A percentile compares a stretch with the other conserved stretches of the same genome.
Conservation (phyloP, 768 basidiomycete genomes). For the Auricularia heimuer region DNA sequence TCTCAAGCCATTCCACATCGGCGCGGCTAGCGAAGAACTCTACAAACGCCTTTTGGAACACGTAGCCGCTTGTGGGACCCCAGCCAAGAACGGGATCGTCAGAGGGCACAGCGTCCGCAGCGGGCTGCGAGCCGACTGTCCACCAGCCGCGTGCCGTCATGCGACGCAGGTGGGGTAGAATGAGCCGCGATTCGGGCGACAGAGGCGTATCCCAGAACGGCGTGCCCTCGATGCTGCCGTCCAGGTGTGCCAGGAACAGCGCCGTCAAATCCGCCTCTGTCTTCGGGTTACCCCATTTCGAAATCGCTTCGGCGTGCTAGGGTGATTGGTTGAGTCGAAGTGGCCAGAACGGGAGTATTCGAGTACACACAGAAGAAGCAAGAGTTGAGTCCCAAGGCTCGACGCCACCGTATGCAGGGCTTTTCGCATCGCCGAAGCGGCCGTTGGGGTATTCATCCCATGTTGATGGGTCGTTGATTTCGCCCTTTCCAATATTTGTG, state of each 20-base stretch:
- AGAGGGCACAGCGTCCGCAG: slow-evolving; percentile 70
- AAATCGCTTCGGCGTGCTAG: slow-evolving; percentile 52
- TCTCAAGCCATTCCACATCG: slow-evolving; percentile 51
- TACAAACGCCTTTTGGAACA: slow-evolving; percentile 96
- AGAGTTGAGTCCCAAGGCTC: slow-evolving; percentile 53
- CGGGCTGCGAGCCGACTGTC: slow-evolving; percentile 96
- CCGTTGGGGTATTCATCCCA: slow-evolving; percentile 99
- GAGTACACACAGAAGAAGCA: neutral
- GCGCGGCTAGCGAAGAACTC: slow-evolving; percentile 79
- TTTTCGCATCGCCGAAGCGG: slow-evolving; percentile 94
- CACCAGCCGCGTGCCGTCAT: slow-evolving; percentile 80
- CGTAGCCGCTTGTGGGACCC: slow-evolving; percentile 87
- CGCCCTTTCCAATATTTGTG: slow-evolving; percentile 56
- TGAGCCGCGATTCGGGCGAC: slow-evolving; percentile 70
- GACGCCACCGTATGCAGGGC: slow-evolving; percentile 83
- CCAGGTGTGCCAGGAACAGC: slow-evolving; percentile 74
- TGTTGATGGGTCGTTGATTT: slow-evolving; percentile 63
- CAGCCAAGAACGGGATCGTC: slow-evolving; percentile 79
- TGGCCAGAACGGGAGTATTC: neutral
- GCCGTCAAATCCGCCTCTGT: slow-evolving; percentile 57
- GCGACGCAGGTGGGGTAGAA: slow-evolving; percentile 64
- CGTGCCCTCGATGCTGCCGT: slow-evolving; percentile 60
- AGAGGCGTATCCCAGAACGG: slow-evolving; percentile 85
- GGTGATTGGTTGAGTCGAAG: neutral
- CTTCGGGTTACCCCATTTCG: slow-evolving; percentile 70